Percentiles rank a stretch among this genome's conserved stretches.
These are phyloP conservation scores for Phytophthora pseudosyringae DNA, from an alignment of 352 stramenopile species.

Conservation along the genomic window DNA sequence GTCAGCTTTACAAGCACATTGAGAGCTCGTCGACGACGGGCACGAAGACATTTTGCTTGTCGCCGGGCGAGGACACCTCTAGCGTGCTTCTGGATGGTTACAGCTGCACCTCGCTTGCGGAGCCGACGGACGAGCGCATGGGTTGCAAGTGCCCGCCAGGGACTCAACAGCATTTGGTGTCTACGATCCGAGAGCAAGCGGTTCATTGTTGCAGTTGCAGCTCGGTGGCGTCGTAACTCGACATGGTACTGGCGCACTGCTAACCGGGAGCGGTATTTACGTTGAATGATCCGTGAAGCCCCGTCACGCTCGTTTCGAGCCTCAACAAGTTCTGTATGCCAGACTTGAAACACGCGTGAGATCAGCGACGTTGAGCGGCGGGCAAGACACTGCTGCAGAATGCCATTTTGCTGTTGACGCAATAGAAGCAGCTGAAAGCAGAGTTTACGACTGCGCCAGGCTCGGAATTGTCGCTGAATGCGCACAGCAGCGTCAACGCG, in stretches of 20 bases:
- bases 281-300: conserved; percentile 50
- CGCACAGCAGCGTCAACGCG: conserved; percentile 32
- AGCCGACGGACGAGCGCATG: conserved; percentile 60
- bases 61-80: conserved; percentile 52
- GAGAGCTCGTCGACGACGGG: conserved; percentile 43
- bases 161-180: conserved; percentile 30
- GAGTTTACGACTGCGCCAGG: conserved; percentile 42
- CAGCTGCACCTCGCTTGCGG: conserved; percentile 51
- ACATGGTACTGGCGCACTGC: conserved; percentile 44
- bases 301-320: conserved; percentile 21
- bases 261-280: conserved; percentile 37
- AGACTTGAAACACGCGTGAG: conserved; percentile 32
- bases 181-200: conserved; percentile 47
- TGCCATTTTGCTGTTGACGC: conserved; percentile 40
- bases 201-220: conserved; percentile 59
- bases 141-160: conserved; percentile 50
- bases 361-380: conserved; percentile 31
- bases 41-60: conserved; percentile 42
- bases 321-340: conserved; percentile 27
- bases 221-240: conserved; percentile 50
- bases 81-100: conserved; percentile 55
- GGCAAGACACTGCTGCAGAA: conserved; percentile 49
- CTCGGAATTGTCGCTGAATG: conserved; percentile 53
- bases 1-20: conserved; percentile 40
- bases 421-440: conserved; percentile 46